Conservation (phyloP, 2,329 filamentous ascomycete genomes). For the Phyllosticta ampelicida region DNA sequence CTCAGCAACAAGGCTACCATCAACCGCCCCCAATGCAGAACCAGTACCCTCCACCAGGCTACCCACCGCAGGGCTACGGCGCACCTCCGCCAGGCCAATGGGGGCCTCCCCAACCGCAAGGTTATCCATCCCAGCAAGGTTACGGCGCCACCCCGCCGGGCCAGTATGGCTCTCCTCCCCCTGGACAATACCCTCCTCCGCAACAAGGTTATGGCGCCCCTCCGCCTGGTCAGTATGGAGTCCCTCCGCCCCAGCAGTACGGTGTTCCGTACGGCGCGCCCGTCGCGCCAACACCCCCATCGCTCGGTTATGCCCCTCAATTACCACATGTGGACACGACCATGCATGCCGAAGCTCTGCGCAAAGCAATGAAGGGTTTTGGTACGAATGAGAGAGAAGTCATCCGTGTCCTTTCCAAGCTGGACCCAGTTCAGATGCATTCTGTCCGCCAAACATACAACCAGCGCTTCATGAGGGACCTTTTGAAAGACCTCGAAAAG, state of each 20-base stretch:
- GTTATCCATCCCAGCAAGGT: slow-evolving; percentile 22
- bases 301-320: slow-evolving; percentile 64
- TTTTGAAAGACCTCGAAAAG: slow-evolving; percentile 64
- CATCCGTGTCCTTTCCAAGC: slow-evolving; percentile 57
- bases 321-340: slow-evolving; percentile 53
- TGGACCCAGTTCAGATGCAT: slow-evolving; percentile 69
- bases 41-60: slow-evolving; percentile 18
- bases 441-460: slow-evolving; percentile 50
- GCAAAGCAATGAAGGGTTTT: slow-evolving; percentile 84
- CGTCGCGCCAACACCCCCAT: slow-evolving; percentile 51
- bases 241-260: slow-evolving; percentile 25
- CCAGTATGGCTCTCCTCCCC: not conserved
- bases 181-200: slow-evolving; percentile 21
- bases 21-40: slow-evolving; percentile 16
- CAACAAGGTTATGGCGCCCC: slow-evolving; percentile 25
- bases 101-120: slow-evolving; percentile 23
- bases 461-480: slow-evolving; percentile 51
- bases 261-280: slow-evolving; percentile 20
- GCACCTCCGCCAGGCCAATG: slow-evolving; percentile 13
- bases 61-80: slow-evolving; percentile 12
- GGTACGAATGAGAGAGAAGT: slow-evolving; percentile 76
- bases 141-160: slow-evolving; percentile 28
- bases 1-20: slow-evolving; percentile 16
- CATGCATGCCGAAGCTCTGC: slow-evolving; percentile 58
- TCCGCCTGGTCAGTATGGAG: slow-evolving; percentile 22